Base-by-base conservation (phyloP, 257 asterid genomes). In the Primulina tabacum region DNA sequence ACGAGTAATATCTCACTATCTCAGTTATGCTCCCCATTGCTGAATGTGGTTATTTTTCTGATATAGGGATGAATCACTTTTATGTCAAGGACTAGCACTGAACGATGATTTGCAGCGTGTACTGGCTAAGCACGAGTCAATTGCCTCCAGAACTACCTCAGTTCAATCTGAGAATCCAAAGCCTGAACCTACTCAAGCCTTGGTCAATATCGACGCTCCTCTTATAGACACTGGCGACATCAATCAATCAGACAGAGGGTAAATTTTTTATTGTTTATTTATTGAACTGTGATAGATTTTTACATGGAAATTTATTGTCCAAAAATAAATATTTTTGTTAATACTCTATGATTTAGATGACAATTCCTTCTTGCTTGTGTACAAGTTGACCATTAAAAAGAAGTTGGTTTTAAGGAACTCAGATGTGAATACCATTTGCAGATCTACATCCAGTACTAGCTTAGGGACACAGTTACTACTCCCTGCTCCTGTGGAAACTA, bases 81-180 rank as follows among this genome's bases (percentile, higher is more conserved):
- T 94, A 74, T 82, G 96, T 82, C 97, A 90, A 83, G 99, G 97
- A 71, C 83, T 94, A 79, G 83, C 97, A 24, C 82, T 91, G 74
- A 94, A 91, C 75, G 97, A 94, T 78, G 99, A 91, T 79, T 82
- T 94, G 85, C 97, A 94, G 71, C 96, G 95, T 52, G 91, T 89
- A 73, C 77, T 94, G 56, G 96, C 97, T 74, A 94, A 86, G 80
- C 97, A 94, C 65, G 99, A 94, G 73, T 77, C 97, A 68, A 77
- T 89, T 77, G 76, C 97, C 58, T 86, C 99, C 0, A 95, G 97
- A 77, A 78, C 76, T 73, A 61, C 79, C 40, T 37, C 88, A 64
- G 69, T 75, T 80, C 86, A 65, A 76, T 50, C 71, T 30, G 95
- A 84, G 75, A 89, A 85, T 80, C 75, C 87, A 70, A 82, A 78